Percentiles rank a stretch among this genome's conserved stretches.
Evolutionary conservation across 345 rosid genomes (phyloP).

Genomic region (Gossypium longicalyx): DNA sequence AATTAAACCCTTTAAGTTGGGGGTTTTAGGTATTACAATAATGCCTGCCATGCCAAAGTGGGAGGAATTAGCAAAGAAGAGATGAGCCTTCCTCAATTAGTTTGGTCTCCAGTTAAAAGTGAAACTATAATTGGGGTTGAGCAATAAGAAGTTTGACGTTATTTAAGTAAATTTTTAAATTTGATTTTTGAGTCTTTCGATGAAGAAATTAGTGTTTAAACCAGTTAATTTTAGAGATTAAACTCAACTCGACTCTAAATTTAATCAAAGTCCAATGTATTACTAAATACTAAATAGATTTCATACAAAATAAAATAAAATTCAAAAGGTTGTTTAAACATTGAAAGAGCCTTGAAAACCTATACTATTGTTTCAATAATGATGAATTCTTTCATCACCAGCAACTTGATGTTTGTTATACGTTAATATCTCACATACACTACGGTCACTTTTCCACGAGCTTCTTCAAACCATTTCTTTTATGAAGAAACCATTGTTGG

Average conservation of each 20-base stretch:
- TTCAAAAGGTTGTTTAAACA: slow-evolving; percentile 15
- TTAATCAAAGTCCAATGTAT: no score
- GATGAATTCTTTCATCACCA: slow-evolving; percentile 38
- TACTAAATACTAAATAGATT: background rate
- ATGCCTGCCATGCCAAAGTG: slow-evolving; percentile 57
- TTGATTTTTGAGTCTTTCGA: no score
- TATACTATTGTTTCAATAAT: slow-evolving; percentile 37
- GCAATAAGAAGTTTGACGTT: no score
- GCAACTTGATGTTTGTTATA: slow-evolving; percentile 31
- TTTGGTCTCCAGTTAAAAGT: slow-evolving; percentile 58
- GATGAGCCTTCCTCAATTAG: slow-evolving; percentile 67
- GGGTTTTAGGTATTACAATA: slow-evolving; percentile 45
- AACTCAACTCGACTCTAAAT: no score
- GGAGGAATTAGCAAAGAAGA: slow-evolving; percentile 67
- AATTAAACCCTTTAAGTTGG: background rate
- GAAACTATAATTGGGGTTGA: slow-evolving; percentile 22
- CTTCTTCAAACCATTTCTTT: no score
- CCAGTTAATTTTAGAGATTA: no score
- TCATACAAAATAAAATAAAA: slow-evolving; percentile 34
- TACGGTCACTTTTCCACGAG: no score
- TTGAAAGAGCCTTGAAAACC: slow-evolving; percentile 14
- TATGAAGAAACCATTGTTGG: no score
- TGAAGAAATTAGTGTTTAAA: no score
- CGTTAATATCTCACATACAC: no score
- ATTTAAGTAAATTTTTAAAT: no score